A percentile compares a stretch with the other conserved stretches of the same genome.
These are phyloP conservation scores for Reutealis trisperma DNA, from an alignment of 345 rosid genomes.

Conservation along the genomic window DNA sequence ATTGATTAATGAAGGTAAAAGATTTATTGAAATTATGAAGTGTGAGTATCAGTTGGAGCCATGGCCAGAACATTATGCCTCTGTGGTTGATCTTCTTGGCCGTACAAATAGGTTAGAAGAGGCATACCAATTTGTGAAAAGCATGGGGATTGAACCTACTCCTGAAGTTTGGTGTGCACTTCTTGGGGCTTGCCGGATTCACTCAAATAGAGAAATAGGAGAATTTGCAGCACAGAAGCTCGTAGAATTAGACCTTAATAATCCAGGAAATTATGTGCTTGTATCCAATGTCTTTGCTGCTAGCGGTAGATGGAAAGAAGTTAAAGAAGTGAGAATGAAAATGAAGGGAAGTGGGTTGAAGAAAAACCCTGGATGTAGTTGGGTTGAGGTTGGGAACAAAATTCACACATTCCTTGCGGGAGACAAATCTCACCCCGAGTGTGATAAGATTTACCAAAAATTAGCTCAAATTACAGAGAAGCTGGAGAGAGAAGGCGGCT, in stretches of 20 bases:
- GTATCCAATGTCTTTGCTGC: slow-evolving; percentile 77
- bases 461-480: slow-evolving; percentile 51
- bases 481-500: slow-evolving; percentile 63
- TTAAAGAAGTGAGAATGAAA: slow-evolving; percentile 54
- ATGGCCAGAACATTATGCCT: slow-evolving; percentile 84
- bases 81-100: slow-evolving; percentile 85
- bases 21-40: slow-evolving; percentile 59
- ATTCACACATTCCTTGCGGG: slow-evolving; percentile 73
- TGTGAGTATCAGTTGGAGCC: slow-evolving; percentile 63
- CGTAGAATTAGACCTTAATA: slow-evolving; percentile 50
- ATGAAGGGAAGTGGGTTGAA: slow-evolving; percentile 72
- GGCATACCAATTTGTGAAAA: slow-evolving; percentile 65
- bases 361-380: slow-evolving; percentile 90
- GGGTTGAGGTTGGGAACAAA: slow-evolving; percentile 71
- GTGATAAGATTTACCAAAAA: slow-evolving; percentile 49
- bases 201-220: slow-evolving; percentile 68
- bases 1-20: slow-evolving; percentile 65
- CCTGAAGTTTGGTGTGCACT: slow-evolving; percentile 92
- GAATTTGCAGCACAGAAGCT: slow-evolving; percentile 67
- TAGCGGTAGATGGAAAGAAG: slow-evolving; percentile 72
- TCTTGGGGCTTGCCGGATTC: slow-evolving; percentile 72
- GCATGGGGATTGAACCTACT: slow-evolving; percentile 62
- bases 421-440: slow-evolving; percentile 80
- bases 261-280: slow-evolving; percentile 83
- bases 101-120: slow-evolving; percentile 69